Evolutionary conservation across 805 yeast genomes (phyloP), one percentile per base, ranked within the genome.

Genomic region (Wickerhamiella spandovensis): DNA sequence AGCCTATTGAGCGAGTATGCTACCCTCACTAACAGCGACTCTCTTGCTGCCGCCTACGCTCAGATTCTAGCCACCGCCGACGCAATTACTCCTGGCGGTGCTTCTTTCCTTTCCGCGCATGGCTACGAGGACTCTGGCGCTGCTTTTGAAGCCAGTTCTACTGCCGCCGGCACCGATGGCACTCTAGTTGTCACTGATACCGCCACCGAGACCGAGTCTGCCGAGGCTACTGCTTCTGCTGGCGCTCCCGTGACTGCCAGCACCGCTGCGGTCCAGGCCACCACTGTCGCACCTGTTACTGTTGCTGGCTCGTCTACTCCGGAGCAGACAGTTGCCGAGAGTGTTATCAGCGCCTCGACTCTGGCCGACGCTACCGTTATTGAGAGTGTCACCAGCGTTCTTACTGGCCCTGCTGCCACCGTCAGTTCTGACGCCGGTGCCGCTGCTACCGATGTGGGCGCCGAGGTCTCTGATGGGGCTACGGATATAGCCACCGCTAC

Each of bases 21-120:
- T 22, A 23, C 32, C 8, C n/a, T 22, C 32, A 24, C 48, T 6
- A 44, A 39, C 28, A 38, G 25, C 6, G 43, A 32, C n/a, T 12
- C 21, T 25, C 30, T 24, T 12, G 17, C 44, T 5, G 28, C 45
- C 5, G 9, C 47, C 9, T 50, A 47, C 38, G 7, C 43, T 9
- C 35, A 37, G 13, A 43, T 50, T 25, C 41, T 47, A 5, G 24
- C 47, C 9, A 43, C 48, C 7, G 53, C 53, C 9, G 50, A 50
- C 25, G 49, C 49, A 15, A 43, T 50, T 13, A 50, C 53, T 10
- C 25, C 17, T 9, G 53, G 53, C 18, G 53, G 53, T 17, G 53
- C 53, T 13, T 17, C 20, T 22, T 49, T 23, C 15, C 35, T 49
- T 37, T 17, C 43, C 18, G 32, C 47, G 5, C 41, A 13, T 35